Base-by-base conservation (phyloP, 768 basidiomycete genomes). In the Naganishia vaughanmartiniae region DNA sequence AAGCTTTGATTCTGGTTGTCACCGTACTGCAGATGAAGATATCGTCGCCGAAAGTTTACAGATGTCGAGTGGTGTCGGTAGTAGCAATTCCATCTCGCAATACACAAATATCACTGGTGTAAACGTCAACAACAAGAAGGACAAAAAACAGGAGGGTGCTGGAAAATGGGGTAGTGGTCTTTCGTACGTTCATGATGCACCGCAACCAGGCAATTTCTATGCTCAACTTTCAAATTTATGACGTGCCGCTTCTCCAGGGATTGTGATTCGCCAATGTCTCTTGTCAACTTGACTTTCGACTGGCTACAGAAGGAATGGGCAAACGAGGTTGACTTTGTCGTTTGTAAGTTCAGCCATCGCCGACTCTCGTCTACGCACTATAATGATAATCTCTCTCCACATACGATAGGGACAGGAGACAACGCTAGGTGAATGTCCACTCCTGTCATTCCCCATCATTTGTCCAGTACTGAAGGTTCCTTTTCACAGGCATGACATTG, bases 301-400 rank as follows among this genome's bases (percentile, higher is more conserved):
- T 91, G 85, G 83, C 80, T 94, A 67, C 88, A 88, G 65, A 84
- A 87, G 74, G 85, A 90, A 72, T 93, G 91, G 91, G 86, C 88
- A 51, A 84, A 86, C 70, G 87, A 93, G 75, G 86, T 96, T 46
- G 93, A 96, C 77, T 96, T 94, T 78, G 91, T 96, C 36, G 84
- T 96, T 42, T 93, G 90, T 72, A 65, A 26, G 71, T 67, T 15
- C 4, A 11, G 17, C 19, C n/a, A 39, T 9, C 31, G 39, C 7
- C 6, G 34, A 15, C 2, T 24, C 55, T 10, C 34, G 26, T 26
- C 24, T 15, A 55, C n/a, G 28, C 9, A 36, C 48, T 17, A 17
- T 33, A 24, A 33, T 21, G 28, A 46, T 28, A 0, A 7, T 21
- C 26, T 30, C 4, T 51, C 12, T 21, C 15, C 3, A 6, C 4